phyloP scores from a whole-genome alignment of 2,329 filamentous ascomycete genomes.

The Alternaria rosae region DNA sequence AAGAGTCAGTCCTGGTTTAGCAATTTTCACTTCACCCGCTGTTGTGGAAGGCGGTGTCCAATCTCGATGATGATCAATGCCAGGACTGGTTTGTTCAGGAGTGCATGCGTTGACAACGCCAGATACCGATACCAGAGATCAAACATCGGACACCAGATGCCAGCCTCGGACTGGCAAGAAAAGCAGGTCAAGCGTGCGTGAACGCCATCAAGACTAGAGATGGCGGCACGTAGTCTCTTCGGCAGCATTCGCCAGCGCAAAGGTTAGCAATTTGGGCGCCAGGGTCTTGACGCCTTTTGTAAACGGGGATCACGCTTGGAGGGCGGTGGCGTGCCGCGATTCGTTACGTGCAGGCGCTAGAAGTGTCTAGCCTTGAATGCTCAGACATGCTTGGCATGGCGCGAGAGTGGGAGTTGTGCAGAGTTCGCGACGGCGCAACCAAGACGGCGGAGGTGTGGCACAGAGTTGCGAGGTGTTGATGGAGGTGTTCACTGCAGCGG shows the following conservation, averaged over 20 bases:
- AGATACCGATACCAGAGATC: background rate
- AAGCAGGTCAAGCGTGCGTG: constrained; percentile 12
- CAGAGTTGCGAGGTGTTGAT: constrained; percentile 8
- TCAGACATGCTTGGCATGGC: constrained; percentile 33
- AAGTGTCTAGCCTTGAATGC: constrained; percentile 33
- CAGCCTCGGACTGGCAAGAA: constrained; percentile 8
- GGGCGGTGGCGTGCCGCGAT: constrained; percentile 24
- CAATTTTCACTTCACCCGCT: constrained; percentile 30
- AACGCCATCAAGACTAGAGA: background rate
- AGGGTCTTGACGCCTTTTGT: constrained; percentile 31
- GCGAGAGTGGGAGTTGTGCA: constrained; percentile 40
- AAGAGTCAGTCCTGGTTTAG: constrained; percentile 28
- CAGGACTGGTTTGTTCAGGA: constrained; percentile 11
- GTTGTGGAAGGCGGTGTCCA: constrained; percentile 26
- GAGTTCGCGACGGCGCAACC: constrained; percentile 26
- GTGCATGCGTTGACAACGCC: background rate
- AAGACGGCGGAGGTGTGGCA: constrained; percentile 25
- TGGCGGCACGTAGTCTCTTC: constrained; percentile 22
- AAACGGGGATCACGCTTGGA: constrained; percentile 41
- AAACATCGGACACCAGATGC: background rate
- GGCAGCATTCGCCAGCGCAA: constrained; percentile 11
- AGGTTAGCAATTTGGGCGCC: constrained; percentile 21
- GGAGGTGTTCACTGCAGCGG: constrained; percentile 18
- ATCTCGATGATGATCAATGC: constrained; percentile 31
- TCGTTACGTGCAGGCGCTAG: constrained; percentile 30